These are phyloP conservation scores for Hypoxylon sp. DNA, from an alignment of 2,329 filamentous ascomycete genomes.

Conservation along the genomic window DNA sequence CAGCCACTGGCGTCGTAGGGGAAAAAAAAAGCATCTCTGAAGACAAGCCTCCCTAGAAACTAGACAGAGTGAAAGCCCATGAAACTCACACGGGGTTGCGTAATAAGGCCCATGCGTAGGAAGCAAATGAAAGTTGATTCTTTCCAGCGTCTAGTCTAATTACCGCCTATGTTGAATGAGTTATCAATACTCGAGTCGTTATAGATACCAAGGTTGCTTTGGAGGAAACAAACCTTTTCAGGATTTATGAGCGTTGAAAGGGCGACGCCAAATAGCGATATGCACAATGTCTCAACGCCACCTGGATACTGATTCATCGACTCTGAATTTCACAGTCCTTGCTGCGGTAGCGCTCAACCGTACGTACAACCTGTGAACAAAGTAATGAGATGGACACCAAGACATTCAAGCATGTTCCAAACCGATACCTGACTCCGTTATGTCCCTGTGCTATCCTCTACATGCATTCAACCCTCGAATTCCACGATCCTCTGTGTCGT, in stretches of 20 bases:
- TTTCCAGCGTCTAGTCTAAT: neutral
- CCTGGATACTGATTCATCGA: constrained; percentile 38
- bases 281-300: constrained; percentile 46
- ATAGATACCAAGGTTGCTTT: neutral
- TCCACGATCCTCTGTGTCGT: constrained; percentile 61
- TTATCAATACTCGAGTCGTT: neutral
- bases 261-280: constrained; percentile 41
- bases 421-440: constrained; percentile 47
- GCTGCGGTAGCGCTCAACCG: constrained; percentile 38
- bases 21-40: neutral
- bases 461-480: constrained; percentile 60
- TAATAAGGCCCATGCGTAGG: neutral
- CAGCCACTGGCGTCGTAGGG: neutral
- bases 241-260: constrained; percentile 27
- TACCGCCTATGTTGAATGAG: neutral
- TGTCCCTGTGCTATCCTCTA: constrained; percentile 43
- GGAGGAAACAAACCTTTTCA: constrained; percentile 9
- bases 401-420: constrained; percentile 49
- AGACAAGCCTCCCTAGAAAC: neutral
- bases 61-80: neutral
- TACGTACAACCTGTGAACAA: constrained; percentile 43
- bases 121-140: neutral
- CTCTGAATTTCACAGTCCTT: constrained; percentile 45
- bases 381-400: constrained; percentile 41
- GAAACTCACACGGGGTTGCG: neutral